Evolutionary conservation across 805 yeast species (phyloP), one percentile per base, ranked within the genome.

Genomic region (Hanseniaspora pseudoguilliermondii): DNA sequence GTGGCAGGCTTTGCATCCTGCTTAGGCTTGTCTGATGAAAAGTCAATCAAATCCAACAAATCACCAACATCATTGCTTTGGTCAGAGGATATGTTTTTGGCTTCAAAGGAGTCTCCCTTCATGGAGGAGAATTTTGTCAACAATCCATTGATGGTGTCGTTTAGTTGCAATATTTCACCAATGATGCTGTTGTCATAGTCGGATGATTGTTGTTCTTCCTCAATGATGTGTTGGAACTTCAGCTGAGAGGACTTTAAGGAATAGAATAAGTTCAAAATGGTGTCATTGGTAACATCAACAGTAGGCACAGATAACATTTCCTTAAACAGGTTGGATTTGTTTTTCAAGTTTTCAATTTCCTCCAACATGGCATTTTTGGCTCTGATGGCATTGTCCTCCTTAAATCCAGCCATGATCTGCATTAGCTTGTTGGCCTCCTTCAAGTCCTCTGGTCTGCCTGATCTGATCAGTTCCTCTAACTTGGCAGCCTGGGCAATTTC

Each of bases 371-470:
- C 81, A 57, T 85, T 86, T 64, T 81, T 82, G 60, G 88, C 85
- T 59, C 77, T 73, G 20, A 77, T 73, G 13, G 67, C 64, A 59
- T 82, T 80, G 66, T 89, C 96, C 64, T 86, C 88, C 68, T 86
- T 86, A 74, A 88, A 93, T 6, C 99, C 99, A 5, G 97, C 95
- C 96, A 93, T 89, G 62, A 93, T 81, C 68, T 91, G 89, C 98
- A 93, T 93, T 69, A 93, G 77, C 62, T 86, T 87, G 69, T 93
- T 93, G 46, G 99, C 99, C 69, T 93, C 98, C 63, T 84, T 86
- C 65, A 93, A 78, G 71, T 93, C 99, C 60, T 83, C 86, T 7
- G 98, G 97, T 68, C 86, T 84, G 43, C 97, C 98, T 63, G 97
- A 79, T 71, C 97, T 82, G 59, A 93, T 86, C 59, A 93, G 76